Evolutionary conservation across 2,329 filamentous ascomycete species (phyloP).

Genomic region (Beauveria bassiana): DNA sequence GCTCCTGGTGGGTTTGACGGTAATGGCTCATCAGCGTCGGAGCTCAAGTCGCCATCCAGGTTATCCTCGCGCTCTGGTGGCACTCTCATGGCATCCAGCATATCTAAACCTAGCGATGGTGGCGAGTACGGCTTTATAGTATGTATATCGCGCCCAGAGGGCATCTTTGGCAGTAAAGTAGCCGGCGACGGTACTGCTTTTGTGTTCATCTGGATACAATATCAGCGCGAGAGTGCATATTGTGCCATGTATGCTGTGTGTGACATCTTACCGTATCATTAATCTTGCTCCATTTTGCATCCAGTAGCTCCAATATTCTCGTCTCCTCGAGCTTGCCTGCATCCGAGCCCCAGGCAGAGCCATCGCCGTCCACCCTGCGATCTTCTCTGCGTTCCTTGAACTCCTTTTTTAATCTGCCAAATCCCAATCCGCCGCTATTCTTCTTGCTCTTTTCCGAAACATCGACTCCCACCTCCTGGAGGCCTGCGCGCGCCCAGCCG

Average conservation of each 20-base stretch:
- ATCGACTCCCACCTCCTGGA: slow-evolving; percentile 64
- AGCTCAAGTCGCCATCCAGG: slow-evolving; percentile 27
- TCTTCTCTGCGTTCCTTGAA: slow-evolving; percentile 75
- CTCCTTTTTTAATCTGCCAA: slow-evolving; percentile 62
- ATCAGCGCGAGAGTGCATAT: slow-evolving; percentile 10
- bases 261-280: slow-evolving; percentile 70
- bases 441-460: slow-evolving; percentile 39
- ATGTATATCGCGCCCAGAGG: slow-evolving; percentile 82
- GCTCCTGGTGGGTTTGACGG: slow-evolving; percentile 35
- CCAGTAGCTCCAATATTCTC: slow-evolving; percentile 76
- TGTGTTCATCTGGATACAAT: slow-evolving; percentile 58
- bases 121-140: slow-evolving; percentile 59
- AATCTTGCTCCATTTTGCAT: slow-evolving; percentile 82
- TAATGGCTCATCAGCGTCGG: slow-evolving; percentile 29
- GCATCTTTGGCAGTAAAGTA: slow-evolving; percentile 68
- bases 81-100: slow-evolving; percentile 53
- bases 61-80: slow-evolving; percentile 27
- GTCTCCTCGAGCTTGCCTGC: slow-evolving; percentile 79
- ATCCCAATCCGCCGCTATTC: slow-evolving; percentile 35
- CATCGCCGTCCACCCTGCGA: slow-evolving; percentile 62
- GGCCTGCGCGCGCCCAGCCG: slow-evolving; percentile 75
- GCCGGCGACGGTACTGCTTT: slow-evolving; percentile 66
- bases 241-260: neutral
- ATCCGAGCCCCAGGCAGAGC: slow-evolving; percentile 68
- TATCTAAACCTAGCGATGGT: slow-evolving; percentile 55